A percentile compares a stretch with the other conserved stretches of the same genome.
These are phyloP conservation scores for Metarhizium anisopliae DNA, from an alignment of 2,329 filamentous ascomycete genomes.

Conservation along the genomic window DNA sequence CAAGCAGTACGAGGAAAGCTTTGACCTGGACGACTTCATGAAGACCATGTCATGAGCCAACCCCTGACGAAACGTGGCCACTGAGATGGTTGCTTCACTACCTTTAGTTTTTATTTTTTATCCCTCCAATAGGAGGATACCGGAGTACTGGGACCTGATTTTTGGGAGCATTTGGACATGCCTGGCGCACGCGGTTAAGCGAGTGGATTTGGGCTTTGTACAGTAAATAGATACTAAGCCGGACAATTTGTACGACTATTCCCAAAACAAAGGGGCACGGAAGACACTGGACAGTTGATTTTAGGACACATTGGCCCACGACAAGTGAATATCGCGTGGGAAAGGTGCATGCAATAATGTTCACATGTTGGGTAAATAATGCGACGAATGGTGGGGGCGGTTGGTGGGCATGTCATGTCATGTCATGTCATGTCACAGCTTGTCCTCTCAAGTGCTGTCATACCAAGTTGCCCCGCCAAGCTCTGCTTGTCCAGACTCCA, in stretches of 20 bases:
- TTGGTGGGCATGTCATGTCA: no score
- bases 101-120: neutral
- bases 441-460: no score
- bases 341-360: neutral
- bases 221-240: neutral
- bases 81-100: neutral
- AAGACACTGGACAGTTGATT: no score
- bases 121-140: neutral
- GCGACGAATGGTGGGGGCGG: neutral
- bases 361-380: neutral
- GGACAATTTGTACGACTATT: constrained; percentile 3
- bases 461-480: neutral
- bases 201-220: constrained; percentile 2
- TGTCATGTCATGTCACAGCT: no score
- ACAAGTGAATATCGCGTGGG: neutral
- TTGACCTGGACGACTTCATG: constrained; percentile 90
- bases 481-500: neutral
- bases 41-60: constrained; percentile 68
- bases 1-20: constrained; percentile 95
- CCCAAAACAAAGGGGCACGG: neutral
- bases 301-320: no score
- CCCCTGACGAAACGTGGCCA: neutral
- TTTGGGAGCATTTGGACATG: constrained; percentile 2
- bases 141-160: neutral
- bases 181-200: neutral